Percentiles rank a stretch among this genome's conserved stretches.
phyloP scores from a whole-genome alignment of 1,139 yeast genomes.

The Magnusiomyces magnusii region DNA sequence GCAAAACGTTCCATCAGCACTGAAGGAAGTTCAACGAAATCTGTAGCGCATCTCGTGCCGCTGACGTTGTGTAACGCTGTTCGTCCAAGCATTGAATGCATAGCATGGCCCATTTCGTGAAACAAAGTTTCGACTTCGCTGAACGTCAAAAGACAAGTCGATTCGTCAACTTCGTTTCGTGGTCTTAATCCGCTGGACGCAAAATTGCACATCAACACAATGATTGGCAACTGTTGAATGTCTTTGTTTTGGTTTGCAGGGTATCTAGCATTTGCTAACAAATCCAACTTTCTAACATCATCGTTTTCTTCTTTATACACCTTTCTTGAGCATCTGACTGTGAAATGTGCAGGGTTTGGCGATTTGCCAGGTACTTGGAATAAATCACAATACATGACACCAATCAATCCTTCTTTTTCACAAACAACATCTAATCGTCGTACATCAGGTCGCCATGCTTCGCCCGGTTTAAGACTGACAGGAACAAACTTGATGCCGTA shows the following conservation, averaged over 20 bases:
- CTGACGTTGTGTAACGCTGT: conserved; percentile 85
- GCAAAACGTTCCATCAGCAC: conserved; percentile 93
- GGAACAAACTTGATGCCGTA: conserved; percentile 76
- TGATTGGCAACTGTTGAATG: conserved; percentile 74
- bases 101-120: conserved; percentile 99
- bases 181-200: conserved; percentile 21
- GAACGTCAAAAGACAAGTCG: conserved; percentile 48
- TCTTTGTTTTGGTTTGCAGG: conserved; percentile 35
- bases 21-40: conserved; percentile 93
- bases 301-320: conserved; percentile 46
- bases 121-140: conserved; percentile 87
- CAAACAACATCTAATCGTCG: conserved; percentile 67
- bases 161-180: background rate
- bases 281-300: conserved; percentile 18
- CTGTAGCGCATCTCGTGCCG: conserved; percentile 94
- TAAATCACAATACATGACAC: conserved; percentile 61
- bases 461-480: conserved; percentile 57
- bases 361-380: conserved; percentile 54
- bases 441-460: conserved; percentile 88
- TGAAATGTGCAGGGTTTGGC: conserved; percentile 86
- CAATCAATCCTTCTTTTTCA: conserved; percentile 51
- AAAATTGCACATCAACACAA: conserved; percentile 84
- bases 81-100: conserved; percentile 94
- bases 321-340: conserved; percentile 87
- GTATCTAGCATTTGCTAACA: conserved; percentile 11